A percentile compares a stretch with the other conserved stretches of the same genome.
Evolutionary conservation across 768 basidiomycete genomes (phyloP).

Genomic region (Paxillus rubicundulus): DNA sequence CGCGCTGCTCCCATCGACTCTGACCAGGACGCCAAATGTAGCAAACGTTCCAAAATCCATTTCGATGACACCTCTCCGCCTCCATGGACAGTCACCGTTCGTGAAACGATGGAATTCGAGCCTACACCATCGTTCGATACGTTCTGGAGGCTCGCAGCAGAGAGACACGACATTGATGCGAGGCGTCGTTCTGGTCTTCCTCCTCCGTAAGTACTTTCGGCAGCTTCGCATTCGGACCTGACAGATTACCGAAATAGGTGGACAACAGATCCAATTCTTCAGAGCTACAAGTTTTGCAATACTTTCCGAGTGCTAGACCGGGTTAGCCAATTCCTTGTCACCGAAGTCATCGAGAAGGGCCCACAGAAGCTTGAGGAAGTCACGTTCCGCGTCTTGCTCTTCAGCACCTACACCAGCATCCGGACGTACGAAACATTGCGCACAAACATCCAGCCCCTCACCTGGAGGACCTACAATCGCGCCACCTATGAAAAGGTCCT

Average conservation of each 20-base stretch:
- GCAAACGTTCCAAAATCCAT: constrained; percentile 29
- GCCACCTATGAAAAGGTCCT: constrained; percentile 54
- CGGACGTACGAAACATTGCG: constrained; percentile 68
- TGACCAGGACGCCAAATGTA: constrained; percentile 1
- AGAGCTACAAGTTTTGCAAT: constrained; percentile 63
- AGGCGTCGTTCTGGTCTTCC: constrained; percentile 47
- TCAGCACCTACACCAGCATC: constrained; percentile 68
- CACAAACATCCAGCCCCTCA: constrained; percentile 51
- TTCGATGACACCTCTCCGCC: constrained; percentile 12
- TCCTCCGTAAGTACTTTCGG: constrained; percentile 46
- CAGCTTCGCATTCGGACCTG: constrained; percentile 9
- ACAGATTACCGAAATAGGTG: constrained; percentile 44
- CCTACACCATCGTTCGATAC: constrained; percentile 59
- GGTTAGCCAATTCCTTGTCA: constrained; percentile 64
- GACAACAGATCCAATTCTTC: constrained; percentile 63
- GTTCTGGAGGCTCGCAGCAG: constrained; percentile 57
- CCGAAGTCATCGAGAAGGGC: constrained; percentile 68
- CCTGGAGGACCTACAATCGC: constrained; percentile 58
- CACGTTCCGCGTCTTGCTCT: constrained; percentile 69
- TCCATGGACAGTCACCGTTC: constrained; percentile 33
- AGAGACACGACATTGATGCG: constrained; percentile 57
- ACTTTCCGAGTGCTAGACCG: constrained; percentile 74
- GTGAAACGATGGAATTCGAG: constrained; percentile 35
- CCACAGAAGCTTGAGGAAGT: constrained; percentile 58
- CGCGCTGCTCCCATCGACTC: constrained; percentile 8